Evolutionary conservation across 805 yeast species (phyloP), one percentile per base, ranked within the genome.

Genomic region (Debaryomyces tyrocola): DNA sequence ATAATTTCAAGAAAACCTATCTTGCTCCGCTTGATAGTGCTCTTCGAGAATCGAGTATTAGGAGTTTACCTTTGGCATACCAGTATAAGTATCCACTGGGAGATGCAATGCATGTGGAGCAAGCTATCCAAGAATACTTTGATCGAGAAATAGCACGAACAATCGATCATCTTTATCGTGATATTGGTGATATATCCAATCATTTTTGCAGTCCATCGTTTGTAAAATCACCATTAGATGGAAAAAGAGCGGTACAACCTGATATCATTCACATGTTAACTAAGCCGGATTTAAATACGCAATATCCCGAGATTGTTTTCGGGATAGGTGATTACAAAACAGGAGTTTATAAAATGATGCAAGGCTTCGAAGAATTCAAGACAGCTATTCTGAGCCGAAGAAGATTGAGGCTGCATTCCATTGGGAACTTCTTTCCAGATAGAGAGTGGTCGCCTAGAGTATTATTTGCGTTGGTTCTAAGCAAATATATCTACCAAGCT

Each of bases 291-390:
- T 17, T 17, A 17, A 17, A 17, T 24, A 24, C 27, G 10, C 27
- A 24, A 24, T 24, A 24, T 24, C 27, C 27, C 10, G 27, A 9
- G 7, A 24, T 24, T 24, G 27, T 24, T 4, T 40, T 40, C 24
- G 43, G 35, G 17, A 40, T 40, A 27, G 43, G 43, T 27, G 43
- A 17, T 17, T 27, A 27, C 27, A 28, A 40, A 40, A 40, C 18
- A 11, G 28, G 28, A 17, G n/a, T 15, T 11, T 40, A 40, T 14
- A 27, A 40, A 27, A 17, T 40, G 18, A 28, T 11, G 18, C 33
- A 31, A 7, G 43, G 43, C 14, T 40, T 40, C 15, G 43, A 40
- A 29, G 43, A 40, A 40, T 40, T 40, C 18, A 40, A 40, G n/a
- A 20, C 21, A 29, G 28, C 15, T n/a, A 18, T 40, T 20, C 18